Base-by-base conservation (phyloP, 352 stramenopile genomes). In the Pythium oligandrum region DNA sequence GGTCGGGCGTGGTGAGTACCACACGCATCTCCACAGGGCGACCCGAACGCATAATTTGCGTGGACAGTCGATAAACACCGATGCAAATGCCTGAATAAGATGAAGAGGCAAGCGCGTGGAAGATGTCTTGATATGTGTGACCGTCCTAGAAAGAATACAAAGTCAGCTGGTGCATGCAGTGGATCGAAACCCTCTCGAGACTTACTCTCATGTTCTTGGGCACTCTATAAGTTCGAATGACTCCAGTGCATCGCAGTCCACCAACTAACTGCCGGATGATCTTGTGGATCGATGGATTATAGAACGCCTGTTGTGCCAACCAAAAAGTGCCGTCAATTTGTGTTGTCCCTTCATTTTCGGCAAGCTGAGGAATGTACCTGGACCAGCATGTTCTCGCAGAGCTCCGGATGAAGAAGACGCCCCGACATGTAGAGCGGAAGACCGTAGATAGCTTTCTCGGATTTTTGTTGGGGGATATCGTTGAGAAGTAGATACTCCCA, bases 361-460 rank as follows among this genome's bases (percentile, higher is more conserved):
- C 0, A 26, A 26, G 17, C 17, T 26, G 31, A 45, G 17, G 31
- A 44, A 51, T 58, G 32, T 59, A 86, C 75, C 73, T 88, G 77
- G 1, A 86, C 78, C 36, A 90, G 69, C 77, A 94, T 90, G 55
- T 91, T 94, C 63, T 94, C 84, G 48, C 84, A 92, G 30, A 94
- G 49, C 49, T 94, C 72, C 11, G 84, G 81, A 42, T 94, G 84
- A 7, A 94, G 63, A 3, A 94, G 70, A 4, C 84, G 66, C 2
- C 84, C 84, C 0, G 81, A 92, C 84, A 94, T 94, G 67, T 82
- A 94, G 6, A 94, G 61, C 49, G 84, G 83, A 9, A 91, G 67
- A 32, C 76, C 79, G 40, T 89, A 94, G 53, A 94, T 89, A 44
- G 81, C 74, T 46, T 84, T 80, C 39, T 88, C 76, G 4, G 71